These are phyloP conservation scores for Hypoxylon sp. DNA, from an alignment of 2,329 filamentous ascomycete species.

Conservation along the genomic window DNA sequence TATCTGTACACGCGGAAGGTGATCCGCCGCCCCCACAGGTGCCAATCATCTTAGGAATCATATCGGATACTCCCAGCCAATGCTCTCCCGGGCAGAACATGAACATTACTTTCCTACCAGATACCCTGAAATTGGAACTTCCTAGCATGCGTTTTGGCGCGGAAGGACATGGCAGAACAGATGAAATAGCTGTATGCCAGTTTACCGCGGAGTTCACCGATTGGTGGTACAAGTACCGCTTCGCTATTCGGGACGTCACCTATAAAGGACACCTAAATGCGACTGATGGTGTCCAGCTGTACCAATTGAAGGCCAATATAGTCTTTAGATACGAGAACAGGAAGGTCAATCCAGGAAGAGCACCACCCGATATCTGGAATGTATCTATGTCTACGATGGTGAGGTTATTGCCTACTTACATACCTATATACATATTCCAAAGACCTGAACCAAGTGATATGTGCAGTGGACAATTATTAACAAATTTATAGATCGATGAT, in stretches of 20 bases:
- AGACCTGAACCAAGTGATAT: neutral
- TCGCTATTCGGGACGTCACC: conserved; percentile 36
- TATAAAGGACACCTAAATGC: conserved; percentile 40
- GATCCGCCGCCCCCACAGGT: conserved; percentile 37
- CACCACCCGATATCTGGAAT: conserved; percentile 42
- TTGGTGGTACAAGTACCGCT: conserved; percentile 44
- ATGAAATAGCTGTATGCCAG: conserved; percentile 34
- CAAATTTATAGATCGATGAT: conserved; percentile 32
- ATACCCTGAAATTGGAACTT: conserved; percentile 32
- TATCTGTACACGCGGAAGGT: conserved; percentile 12
- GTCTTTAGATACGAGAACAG: conserved; percentile 39
- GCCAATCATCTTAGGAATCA: conserved; percentile 29
- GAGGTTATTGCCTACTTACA: conserved; percentile 6
- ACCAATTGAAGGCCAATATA: conserved; percentile 29
- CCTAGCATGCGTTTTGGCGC: conserved; percentile 30
- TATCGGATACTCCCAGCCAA: conserved; percentile 28
- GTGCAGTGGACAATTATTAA: neutral
- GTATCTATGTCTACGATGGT: conserved; percentile 44
- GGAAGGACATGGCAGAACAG: conserved; percentile 37
- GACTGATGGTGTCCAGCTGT: conserved; percentile 37
- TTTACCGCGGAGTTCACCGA: conserved; percentile 39
- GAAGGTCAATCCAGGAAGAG: conserved; percentile 32
- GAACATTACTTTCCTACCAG: conserved; percentile 34
- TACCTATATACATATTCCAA: neutral
- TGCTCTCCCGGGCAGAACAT: conserved; percentile 40